Evolutionary conservation across 139 green algal genomes (phyloP), one percentile per base, ranked within the genome.

Genomic region (Chlamydomonas urium): DNA sequence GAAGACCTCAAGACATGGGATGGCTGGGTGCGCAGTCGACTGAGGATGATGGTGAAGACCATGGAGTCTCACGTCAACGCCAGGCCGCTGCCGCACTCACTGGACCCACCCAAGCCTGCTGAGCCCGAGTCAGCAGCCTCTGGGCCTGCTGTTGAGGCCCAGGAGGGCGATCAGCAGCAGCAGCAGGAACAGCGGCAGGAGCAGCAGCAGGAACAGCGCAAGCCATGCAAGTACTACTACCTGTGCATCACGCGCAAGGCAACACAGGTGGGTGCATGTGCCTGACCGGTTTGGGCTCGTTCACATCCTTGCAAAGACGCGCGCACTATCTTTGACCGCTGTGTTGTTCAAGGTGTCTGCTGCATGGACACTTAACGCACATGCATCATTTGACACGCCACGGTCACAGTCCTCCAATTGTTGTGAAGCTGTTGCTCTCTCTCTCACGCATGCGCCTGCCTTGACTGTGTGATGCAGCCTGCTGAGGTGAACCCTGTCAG

Each of bases 1-100:
- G 80, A 86, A 32, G 86, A 96, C 70, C 87, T 94, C 63, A 79
- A 85, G 29, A 69, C 82, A 6, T 98, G 93, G 93, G 85, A 92
- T 63, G 93, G 93, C 32, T 98, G 90, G 86, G 88, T 93, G 57
- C 81, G 90, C 59, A 95, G 89, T 19, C 77, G 90, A 47, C 75
- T 97, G 65, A 74, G 93, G 1, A 75, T 88, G 48, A 86, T 98
- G 29, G 83, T 93, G 36, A 73, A 81, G 3, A 74, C 81, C 47
- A 83, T 91, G 45, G 79, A 96, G 66, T 82, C 89, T 59, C 66
- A 79, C 45, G 76, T 90, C 17, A 78, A 79, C 38, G 81, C 92
- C 62, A 75, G 93, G 14, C 90, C 90, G 0, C 87, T 86, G 73
- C 81, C 89, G 32, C 80, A 86, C 14, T 81, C 88, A 14, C 75